Evolutionary conservation across 495 filamentous ascomycete genomes (phyloP).

Genomic region (Collariella sp.): DNA sequence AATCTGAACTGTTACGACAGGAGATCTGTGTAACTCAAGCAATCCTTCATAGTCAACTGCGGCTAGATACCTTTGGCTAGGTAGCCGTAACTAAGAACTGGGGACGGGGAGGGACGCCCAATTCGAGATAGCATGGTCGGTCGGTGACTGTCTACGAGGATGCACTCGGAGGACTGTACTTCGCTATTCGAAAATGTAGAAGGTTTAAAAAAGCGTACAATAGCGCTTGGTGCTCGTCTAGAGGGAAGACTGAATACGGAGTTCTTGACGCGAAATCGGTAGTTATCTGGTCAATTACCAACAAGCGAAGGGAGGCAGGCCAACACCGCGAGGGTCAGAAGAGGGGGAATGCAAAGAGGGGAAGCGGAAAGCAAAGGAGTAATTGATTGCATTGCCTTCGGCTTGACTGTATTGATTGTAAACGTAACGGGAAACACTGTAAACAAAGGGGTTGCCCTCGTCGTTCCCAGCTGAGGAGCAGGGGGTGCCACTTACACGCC

Average conservation of each 20-base stretch:
- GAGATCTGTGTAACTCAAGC: too few relatives aligned
- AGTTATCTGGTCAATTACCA: conserved; percentile 5
- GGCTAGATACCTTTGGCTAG: too few relatives aligned
- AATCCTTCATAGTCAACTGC: too few relatives aligned
- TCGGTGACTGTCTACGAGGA: not conserved
- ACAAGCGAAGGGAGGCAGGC: not conserved
- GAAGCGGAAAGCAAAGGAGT: not conserved
- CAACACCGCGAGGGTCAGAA: not conserved
- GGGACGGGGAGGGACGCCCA: too few relatives aligned
- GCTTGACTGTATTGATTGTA: too few relatives aligned
- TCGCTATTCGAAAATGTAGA: conserved; percentile 1
- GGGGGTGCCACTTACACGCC: too few relatives aligned
- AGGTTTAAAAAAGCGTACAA: conserved; percentile 11
- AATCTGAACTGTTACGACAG: too few relatives aligned
- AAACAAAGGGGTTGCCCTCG: too few relatives aligned
- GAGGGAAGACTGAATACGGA: conserved; percentile 5
- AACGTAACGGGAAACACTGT: too few relatives aligned
- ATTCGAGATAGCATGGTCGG: conserved; percentile 8
- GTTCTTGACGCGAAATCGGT: conserved; percentile 14
- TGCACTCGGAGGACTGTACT: not conserved
- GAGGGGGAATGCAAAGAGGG: not conserved
- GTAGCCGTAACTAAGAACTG: too few relatives aligned
- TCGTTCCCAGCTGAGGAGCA: too few relatives aligned
- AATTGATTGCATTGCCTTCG: too few relatives aligned
- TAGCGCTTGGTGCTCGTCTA: not conserved